Conservation (phyloP, 805 yeast species). For the Cyberlindnera nakhonratchasimensis region DNA sequence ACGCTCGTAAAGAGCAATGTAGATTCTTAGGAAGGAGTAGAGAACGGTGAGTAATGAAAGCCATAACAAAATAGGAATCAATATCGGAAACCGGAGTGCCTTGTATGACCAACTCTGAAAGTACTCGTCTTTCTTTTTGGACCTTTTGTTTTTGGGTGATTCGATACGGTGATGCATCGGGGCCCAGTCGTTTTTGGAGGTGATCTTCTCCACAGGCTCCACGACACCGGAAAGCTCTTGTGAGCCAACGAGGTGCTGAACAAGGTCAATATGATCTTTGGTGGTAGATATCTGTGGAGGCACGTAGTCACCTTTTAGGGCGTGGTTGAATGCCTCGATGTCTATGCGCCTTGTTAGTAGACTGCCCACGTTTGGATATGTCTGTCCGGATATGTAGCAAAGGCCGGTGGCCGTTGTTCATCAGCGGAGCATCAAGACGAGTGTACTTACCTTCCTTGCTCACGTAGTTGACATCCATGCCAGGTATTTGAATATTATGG, state of each 20-base stretch:
- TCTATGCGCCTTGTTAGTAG: constrained; percentile 6
- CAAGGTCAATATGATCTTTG: constrained; percentile 2
- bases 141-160: constrained; percentile 12
- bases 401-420: too few species aligned
- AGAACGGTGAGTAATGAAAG: constrained; percentile 43
- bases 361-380: background rate
- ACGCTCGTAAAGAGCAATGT: constrained; percentile 62
- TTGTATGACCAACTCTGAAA: constrained; percentile 40
- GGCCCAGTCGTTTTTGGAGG: constrained; percentile 45
- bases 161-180: constrained; percentile 34
- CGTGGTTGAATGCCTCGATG: constrained; percentile 13
- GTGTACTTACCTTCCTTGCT: constrained; percentile 7
- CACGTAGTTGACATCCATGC: constrained; percentile 10
- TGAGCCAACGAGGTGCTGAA: constrained; percentile 10
- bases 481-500: too few species aligned
- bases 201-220: constrained; percentile 31
- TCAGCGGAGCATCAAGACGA: too few species aligned
- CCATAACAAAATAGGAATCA: constrained; percentile 53
- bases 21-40: constrained; percentile 52
- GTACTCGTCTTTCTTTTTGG: constrained; percentile 22
- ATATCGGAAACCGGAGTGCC: constrained; percentile 63
- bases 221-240: constrained; percentile 4
- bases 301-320: constrained; percentile 11
- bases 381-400: background rate
- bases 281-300: constrained; percentile 4